phyloP scores from a whole-genome alignment of 768 basidiomycete genomes.

The Tremella fuciformis region DNA sequence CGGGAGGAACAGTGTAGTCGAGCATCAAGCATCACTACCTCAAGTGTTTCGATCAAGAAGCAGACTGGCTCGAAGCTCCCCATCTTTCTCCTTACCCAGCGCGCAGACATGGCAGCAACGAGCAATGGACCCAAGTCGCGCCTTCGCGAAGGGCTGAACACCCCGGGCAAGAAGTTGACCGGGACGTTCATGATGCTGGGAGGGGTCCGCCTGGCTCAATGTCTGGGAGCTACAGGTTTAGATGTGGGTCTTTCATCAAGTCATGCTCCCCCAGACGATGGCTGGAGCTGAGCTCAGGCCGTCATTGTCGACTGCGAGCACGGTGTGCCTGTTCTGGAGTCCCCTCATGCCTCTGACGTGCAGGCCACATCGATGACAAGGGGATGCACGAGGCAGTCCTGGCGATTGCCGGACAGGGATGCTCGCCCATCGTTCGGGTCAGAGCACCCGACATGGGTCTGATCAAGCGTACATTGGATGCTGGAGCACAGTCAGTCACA shows the following conservation, averaged over 20 bases:
- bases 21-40: too few species aligned
- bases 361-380: slow-evolving; percentile 37
- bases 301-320: slow-evolving; percentile 30
- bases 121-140: too few species aligned
- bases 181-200: slow-evolving; percentile 17
- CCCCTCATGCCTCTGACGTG: too few species aligned
- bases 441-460: slow-evolving; percentile 28
- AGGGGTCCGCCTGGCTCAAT: slow-evolving; percentile 15
- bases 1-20: too few species aligned
- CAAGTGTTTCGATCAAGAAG: too few species aligned
- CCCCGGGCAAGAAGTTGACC: not conserved
- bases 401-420: slow-evolving; percentile 25
- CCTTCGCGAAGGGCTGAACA: too few species aligned
- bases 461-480: slow-evolving; percentile 38
- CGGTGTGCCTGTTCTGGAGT: too few species aligned
- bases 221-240: slow-evolving; percentile 18
- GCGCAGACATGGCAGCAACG: too few species aligned
- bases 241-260: slow-evolving; percentile 17
- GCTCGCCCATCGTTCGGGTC: slow-evolving; percentile 38
- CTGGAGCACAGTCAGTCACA: slow-evolving; percentile 16
- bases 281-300: not conserved
- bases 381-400: slow-evolving; percentile 39
- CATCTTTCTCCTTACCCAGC: too few species aligned
- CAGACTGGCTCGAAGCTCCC: too few species aligned
- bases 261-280: not conserved